These are phyloP conservation scores for Nothophoma quercina DNA, from an alignment of 2,329 filamentous ascomycete species.

Conservation along the genomic window DNA sequence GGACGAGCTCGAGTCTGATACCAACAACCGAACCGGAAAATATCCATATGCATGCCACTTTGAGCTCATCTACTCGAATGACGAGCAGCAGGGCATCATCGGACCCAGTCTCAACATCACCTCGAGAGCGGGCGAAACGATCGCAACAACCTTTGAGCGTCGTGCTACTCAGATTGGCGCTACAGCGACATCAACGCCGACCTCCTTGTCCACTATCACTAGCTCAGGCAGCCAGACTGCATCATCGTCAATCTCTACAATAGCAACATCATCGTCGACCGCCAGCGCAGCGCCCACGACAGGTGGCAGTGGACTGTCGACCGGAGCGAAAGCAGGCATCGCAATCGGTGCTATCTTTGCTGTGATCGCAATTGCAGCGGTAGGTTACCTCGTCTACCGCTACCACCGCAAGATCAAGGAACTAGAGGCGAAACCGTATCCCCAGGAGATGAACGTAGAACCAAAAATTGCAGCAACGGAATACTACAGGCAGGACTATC, in stretches of 20 bases:
- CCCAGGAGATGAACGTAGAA: not conserved
- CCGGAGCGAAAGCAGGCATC: slow-evolving; percentile 9
- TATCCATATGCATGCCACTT: slow-evolving; percentile 8
- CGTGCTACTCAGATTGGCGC: slow-evolving; percentile 1
- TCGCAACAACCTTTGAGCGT: slow-evolving; percentile 7
- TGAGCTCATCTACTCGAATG: slow-evolving; percentile 8
- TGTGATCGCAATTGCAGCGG: not conserved
- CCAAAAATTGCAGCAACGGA: not conserved
- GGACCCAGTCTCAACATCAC: slow-evolving; percentile 8
- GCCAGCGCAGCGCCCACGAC: not conserved
- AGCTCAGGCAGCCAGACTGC: not conserved
- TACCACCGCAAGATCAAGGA: slow-evolving; percentile 6
- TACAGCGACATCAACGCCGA: not conserved
- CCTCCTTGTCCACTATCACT: not conserved
- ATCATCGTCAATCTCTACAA: not conserved
- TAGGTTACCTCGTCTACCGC: slow-evolving; percentile 8
- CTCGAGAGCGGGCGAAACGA: not conserved
- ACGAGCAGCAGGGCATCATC: not conserved
- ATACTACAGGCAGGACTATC: not conserved
- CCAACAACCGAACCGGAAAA: slow-evolving; percentile 6
- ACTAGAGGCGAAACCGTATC: not conserved
- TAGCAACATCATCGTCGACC: not conserved
- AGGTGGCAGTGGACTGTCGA: not conserved
- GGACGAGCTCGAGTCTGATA: not conserved
- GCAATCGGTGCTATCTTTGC: slow-evolving; percentile 6